phyloP scores from a whole-genome alignment of 2,329 filamentous ascomycete species.

The Colletotrichum chlorophyti region DNA sequence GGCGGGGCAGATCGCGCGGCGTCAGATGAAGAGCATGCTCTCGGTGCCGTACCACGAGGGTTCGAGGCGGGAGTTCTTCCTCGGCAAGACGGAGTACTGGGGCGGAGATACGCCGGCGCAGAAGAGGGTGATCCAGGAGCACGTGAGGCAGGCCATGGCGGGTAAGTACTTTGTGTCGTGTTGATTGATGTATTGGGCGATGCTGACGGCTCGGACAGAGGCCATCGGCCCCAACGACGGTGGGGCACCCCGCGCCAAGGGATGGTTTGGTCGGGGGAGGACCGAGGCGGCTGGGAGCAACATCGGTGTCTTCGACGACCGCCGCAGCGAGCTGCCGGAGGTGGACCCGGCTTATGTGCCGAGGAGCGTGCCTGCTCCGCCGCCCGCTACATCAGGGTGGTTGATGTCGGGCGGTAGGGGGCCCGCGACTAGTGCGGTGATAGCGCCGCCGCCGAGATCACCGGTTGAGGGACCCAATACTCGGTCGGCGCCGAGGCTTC shows the following conservation, averaged over 20 bases:
- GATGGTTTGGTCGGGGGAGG: neutral
- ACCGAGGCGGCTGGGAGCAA: neutral
- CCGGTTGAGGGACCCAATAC: no score
- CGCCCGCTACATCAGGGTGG: no score
- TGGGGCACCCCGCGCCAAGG: neutral
- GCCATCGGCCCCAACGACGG: neutral
- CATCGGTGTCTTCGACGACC: neutral
- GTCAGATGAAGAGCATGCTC: conserved; percentile 40
- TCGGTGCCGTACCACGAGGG: conserved; percentile 49
- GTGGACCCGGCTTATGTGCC: conserved; percentile 2
- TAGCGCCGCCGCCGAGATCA: no score
- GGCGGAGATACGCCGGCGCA: conserved; percentile 39
- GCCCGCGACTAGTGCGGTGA: no score
- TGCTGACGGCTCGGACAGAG: neutral
- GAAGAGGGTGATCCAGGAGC: conserved; percentile 34
- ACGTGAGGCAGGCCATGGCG: conserved; percentile 10
- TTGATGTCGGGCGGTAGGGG: no score
- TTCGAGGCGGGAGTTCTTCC: conserved; percentile 30
- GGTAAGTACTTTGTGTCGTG: conserved; percentile 31
- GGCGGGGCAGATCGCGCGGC: neutral
- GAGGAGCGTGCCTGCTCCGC: conserved; percentile 10
- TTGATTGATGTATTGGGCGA: no score
- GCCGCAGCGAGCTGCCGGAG: neutral
- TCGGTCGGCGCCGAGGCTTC: no score
- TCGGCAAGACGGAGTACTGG: conserved; percentile 35